Percentiles rank a stretch among this genome's conserved stretches.
phyloP scores from a whole-genome alignment of 108 stramenopile species.

The Fragilariopsis cylindrus region DNA sequence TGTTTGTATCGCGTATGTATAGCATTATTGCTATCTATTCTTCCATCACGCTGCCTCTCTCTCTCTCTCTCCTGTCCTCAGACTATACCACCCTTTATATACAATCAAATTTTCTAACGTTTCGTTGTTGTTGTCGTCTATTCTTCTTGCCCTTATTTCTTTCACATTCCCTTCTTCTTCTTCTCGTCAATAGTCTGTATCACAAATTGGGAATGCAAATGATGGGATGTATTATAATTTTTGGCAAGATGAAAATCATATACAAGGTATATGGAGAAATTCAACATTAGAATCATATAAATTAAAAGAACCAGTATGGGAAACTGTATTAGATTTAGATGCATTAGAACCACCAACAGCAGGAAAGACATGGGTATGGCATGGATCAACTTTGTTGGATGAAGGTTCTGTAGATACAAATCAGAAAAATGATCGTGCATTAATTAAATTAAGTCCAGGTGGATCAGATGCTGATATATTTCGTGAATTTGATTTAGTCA shows the following conservation, averaged over 20 bases:
- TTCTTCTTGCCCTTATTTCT: no score
- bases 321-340: constrained; percentile 87
- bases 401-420: constrained; percentile 47
- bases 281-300: constrained; percentile 67
- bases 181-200: no score
- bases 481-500: constrained; percentile 72
- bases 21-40: no score
- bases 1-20: no score
- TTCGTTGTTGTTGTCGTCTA: no score
- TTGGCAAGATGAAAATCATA: constrained; percentile 35
- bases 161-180: no score
- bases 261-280: constrained; percentile 86
- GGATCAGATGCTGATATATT: constrained; percentile 60
- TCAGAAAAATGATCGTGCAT: constrained; percentile 61
- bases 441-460: constrained; percentile 50
- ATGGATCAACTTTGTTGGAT: constrained; percentile 61
- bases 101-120: no score
- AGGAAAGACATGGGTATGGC: constrained; percentile 88
- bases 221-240: no score
- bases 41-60: no score
- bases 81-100: no score
- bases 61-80: no score
- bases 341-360: constrained; percentile 58
- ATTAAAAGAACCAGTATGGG: constrained; percentile 65
- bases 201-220: no score